A percentile compares a stretch with the other conserved stretches of the same genome.
phyloP scores from a whole-genome alignment of 371 early-diverging fungal species.

The Mortierella sp. region DNA sequence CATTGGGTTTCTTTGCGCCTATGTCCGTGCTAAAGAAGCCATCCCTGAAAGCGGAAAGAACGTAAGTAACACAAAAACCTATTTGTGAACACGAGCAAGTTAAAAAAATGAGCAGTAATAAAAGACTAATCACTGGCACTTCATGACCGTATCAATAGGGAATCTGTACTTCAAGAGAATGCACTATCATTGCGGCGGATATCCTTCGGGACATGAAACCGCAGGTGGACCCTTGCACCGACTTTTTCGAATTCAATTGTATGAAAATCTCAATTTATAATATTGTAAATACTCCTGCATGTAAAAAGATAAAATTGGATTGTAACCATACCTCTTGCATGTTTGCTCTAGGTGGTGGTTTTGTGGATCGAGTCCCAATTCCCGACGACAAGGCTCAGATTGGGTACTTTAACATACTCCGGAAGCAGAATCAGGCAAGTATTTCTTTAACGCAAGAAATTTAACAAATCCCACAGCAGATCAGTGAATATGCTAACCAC shows the following conservation, averaged over 20 bases:
- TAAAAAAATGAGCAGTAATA: no score
- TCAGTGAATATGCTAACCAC: no score
- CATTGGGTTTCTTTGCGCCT: slow-evolving; percentile 29
- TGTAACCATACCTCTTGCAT: no score
- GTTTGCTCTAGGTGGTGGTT: slow-evolving; percentile 50
- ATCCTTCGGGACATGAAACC: slow-evolving; percentile 66
- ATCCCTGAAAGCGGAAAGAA: slow-evolving; percentile 43
- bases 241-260: slow-evolving; percentile 72
- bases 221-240: slow-evolving; percentile 65
- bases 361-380: slow-evolving; percentile 49
- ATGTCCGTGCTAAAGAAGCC: slow-evolving; percentile 33
- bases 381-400: slow-evolving; percentile 58
- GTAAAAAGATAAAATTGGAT: no score
- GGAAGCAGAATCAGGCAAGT: slow-evolving; percentile 51
- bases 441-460: background rate
- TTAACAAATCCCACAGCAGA: background rate
- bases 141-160: slow-evolving; percentile 18
- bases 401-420: slow-evolving; percentile 50
- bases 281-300: no score
- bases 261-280: slow-evolving; percentile 9
- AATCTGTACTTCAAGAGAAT: slow-evolving; percentile 65
- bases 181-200: slow-evolving; percentile 72
- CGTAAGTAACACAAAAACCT: slow-evolving; percentile 14
- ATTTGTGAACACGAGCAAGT: no score
- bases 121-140: background rate